Evolutionary conservation across 805 yeast genomes (phyloP).

Genomic region (Tetrapisispora namnaoensis): DNA sequence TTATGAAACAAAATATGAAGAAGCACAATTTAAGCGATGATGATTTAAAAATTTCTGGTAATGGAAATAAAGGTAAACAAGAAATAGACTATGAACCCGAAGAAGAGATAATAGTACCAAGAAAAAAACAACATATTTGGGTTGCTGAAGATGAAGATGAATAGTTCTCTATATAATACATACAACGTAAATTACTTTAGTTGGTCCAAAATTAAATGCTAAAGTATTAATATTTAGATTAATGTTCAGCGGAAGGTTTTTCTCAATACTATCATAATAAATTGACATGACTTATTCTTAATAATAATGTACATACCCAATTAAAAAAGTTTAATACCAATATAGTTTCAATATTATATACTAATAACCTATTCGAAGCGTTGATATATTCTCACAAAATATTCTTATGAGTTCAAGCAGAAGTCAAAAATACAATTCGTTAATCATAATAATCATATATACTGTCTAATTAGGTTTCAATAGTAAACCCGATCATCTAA

Average conservation of each 20-base stretch:
- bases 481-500: too few relatives aligned
- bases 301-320: too few relatives aligned
- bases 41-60: neutral
- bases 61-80: neutral
- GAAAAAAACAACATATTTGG: neutral
- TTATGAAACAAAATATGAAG: neutral
- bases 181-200: neutral
- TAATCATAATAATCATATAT: too few relatives aligned
- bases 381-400: too few relatives aligned
- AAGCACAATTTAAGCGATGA: slow-evolving; percentile 1
- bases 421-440: too few relatives aligned
- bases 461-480: too few relatives aligned
- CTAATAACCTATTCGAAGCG: neutral
- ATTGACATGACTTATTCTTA: too few relatives aligned
- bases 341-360: neutral
- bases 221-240: too few relatives aligned
- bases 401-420: too few relatives aligned
- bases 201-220: too few relatives aligned
- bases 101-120: neutral
- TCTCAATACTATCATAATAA: too few relatives aligned
- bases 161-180: neutral
- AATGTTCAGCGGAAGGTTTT: too few relatives aligned
- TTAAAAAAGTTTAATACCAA: neutral
- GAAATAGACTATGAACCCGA: neutral
- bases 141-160: slow-evolving; percentile 5